Base-by-base conservation (phyloP, 106 monocot genomes). In the Cymbidium sinense region DNA sequence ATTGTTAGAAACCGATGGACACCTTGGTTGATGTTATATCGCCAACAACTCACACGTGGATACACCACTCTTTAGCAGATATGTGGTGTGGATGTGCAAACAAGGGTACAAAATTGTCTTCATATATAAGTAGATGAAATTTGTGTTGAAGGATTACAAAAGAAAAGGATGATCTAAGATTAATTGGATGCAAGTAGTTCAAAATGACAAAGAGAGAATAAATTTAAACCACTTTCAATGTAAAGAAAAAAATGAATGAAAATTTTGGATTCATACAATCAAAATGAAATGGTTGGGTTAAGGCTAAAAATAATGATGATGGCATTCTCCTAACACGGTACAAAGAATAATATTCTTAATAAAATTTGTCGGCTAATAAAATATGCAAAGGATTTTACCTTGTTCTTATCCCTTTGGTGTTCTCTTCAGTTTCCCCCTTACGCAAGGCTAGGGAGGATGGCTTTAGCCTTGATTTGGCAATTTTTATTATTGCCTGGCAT, bases 381-480 rank as follows among this genome's bases (percentile, higher is more conserved):
- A 7, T 13, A 67, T 47, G 13, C 13, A 47, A 67, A 67, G 5
- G 12, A 67, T 21, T 7, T 37, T 75, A 98, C 96, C 96, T 98
- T 80, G 96, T 98, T 82, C 96, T 86, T 82, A 94, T 83, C 81
- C 90, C 94, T 88, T 94, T 83, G 34, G 96, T 98, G 78, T 27
- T 88, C 65, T 91, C 94, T 80, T 77, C 87, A 75, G 91, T 94
- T 82, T 98, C 96, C 55, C 96, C 94, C 75, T 92, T 86, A 28
- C 96, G 78, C 39, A 98, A 78, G 75, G 94, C 96, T 34, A 94
- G 76, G 50, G 85, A 79, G 37, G 96, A 98, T 36, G 96, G 96
- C 34, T 30, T 74, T 37, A 98, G 94, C 28, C 78, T 85, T 47
- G 70, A 41, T 75, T 86, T 98, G 3, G 92, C 90, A 54, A 84